These are phyloP conservation scores for Cryptococcus sp. DNA, from an alignment of 1,284 basidiomycete genomes.

Conservation along the genomic window DNA sequence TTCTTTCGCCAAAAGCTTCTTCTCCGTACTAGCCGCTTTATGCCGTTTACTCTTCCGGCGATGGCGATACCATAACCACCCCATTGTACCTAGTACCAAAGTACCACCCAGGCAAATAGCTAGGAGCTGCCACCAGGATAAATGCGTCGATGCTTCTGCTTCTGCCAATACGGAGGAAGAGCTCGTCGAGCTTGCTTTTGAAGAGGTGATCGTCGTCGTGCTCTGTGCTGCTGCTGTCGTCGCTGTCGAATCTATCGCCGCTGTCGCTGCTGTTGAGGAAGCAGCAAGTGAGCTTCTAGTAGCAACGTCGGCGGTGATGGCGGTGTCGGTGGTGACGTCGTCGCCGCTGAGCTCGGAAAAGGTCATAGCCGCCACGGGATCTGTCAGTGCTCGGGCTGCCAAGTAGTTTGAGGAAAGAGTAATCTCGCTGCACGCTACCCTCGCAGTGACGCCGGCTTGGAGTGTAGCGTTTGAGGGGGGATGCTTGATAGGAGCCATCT, in stretches of 20 bases:
- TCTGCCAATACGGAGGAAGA: conserved; percentile 12
- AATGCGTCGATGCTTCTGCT: conserved; percentile 24
- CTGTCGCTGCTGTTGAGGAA: background rate
- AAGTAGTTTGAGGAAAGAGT: background rate
- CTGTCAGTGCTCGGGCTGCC: background rate
- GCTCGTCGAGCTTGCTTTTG: background rate
- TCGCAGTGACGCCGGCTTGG: no score
- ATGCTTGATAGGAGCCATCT: conserved; percentile 16
- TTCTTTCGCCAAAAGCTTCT: conserved; percentile 8
- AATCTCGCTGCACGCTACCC: no score
- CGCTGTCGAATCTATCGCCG: background rate
- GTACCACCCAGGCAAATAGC: conserved; percentile 27
- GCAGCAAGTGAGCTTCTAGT: background rate
- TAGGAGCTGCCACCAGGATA: conserved; percentile 44
- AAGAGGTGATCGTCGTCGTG: background rate
- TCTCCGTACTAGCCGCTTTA: background rate
- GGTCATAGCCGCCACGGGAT: background rate
- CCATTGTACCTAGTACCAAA: conserved; percentile 16
- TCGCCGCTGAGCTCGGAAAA: background rate
- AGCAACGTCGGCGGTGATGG: background rate
- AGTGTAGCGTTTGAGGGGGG: background rate
- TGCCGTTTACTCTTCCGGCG: conserved; percentile 13
- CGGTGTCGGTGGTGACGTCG: background rate
- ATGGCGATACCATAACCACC: conserved; percentile 28
- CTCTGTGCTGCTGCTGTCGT: background rate